Conservation (phyloP, 768 basidiomycete species). For the Leccinum rimulosum region DNA sequence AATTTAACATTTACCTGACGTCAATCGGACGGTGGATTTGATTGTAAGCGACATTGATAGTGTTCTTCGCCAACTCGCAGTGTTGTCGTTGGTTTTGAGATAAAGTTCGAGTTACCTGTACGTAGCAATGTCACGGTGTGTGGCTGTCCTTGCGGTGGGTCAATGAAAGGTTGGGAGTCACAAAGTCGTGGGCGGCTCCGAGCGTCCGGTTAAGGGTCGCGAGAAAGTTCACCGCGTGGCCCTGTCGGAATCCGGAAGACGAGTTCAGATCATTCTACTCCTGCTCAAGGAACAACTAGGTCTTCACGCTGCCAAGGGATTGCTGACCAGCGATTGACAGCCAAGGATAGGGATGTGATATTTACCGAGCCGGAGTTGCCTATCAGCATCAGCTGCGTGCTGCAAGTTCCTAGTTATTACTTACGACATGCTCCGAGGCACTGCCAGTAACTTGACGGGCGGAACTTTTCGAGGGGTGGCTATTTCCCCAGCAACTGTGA, state of each 20-base stretch:
- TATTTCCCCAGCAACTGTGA: slow-evolving; percentile 2
- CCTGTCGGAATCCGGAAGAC: slow-evolving; percentile 7
- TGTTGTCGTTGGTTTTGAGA: not conserved
- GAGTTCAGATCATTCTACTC: not conserved
- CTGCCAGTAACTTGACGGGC: not conserved
- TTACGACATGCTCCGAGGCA: slow-evolving; percentile 15
- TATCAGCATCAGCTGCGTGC: not conserved
- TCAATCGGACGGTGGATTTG: slow-evolving; percentile 31
- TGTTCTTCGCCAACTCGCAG: not conserved
- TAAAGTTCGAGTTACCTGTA: not conserved
- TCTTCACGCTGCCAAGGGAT: not conserved
- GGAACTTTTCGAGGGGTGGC: slow-evolving; percentile 13
- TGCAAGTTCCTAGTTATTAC: not conserved
- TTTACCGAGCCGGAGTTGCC: slow-evolving; percentile 1
- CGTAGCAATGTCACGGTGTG: not conserved
- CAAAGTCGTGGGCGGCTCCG: not conserved
- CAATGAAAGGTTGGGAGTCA: not conserved
- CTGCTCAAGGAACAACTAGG: not conserved
- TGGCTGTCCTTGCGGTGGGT: not conserved
- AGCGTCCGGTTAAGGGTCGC: not conserved
- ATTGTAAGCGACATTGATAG: slow-evolving; percentile 28
- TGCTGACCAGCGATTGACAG: not conserved
- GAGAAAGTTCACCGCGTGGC: not conserved
- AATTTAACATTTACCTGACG: slow-evolving; percentile 31
- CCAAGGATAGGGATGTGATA: not conserved